A percentile compares a stretch with the other conserved stretches of the same genome.
Conservation (phyloP, 2,329 filamentous ascomycete species). For the Pyrenochaeta sp. region DNA sequence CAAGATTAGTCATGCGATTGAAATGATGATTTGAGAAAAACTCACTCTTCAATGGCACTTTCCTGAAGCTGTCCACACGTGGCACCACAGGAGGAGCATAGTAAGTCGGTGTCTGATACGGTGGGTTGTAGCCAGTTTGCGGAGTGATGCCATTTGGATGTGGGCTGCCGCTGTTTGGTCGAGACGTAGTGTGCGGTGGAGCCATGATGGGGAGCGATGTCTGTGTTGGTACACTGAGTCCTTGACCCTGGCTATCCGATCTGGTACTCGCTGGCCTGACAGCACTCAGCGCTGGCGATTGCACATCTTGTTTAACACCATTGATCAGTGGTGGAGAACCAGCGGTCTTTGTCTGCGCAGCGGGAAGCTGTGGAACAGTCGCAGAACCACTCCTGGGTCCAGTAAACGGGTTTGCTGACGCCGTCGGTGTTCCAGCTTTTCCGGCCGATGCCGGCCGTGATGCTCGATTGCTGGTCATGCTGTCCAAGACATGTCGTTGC, state of each 20-base stretch:
- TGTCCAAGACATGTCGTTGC: constrained; percentile 60
- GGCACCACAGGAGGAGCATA: constrained; percentile 39
- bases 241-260: constrained; percentile 40
- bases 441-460: constrained; percentile 38
- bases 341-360: constrained; percentile 40
- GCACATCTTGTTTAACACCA: constrained; percentile 51
- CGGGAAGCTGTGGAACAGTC: constrained; percentile 28
- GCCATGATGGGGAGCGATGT: constrained; percentile 49
- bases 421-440: constrained; percentile 34
- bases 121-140: constrained; percentile 31
- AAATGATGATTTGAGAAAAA: not conserved
- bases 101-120: constrained; percentile 43
- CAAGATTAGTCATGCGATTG: constrained; percentile 22
- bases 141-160: constrained; percentile 47
- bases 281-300: constrained; percentile 55
- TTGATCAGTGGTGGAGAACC: constrained; percentile 42
- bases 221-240: constrained; percentile 39
- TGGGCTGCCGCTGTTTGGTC: constrained; percentile 53
- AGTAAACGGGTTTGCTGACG: constrained; percentile 37
- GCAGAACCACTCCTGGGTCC: constrained; percentile 34
- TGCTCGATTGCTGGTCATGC: constrained; percentile 53
- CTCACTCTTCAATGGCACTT: constrained; percentile 58
- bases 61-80: constrained; percentile 43
- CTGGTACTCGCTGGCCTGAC: constrained; percentile 48
- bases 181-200: constrained; percentile 48